Evolutionary conservation across 371 early-diverging fungal genomes (phyloP).

Genomic region (Nematocida minor): DNA sequence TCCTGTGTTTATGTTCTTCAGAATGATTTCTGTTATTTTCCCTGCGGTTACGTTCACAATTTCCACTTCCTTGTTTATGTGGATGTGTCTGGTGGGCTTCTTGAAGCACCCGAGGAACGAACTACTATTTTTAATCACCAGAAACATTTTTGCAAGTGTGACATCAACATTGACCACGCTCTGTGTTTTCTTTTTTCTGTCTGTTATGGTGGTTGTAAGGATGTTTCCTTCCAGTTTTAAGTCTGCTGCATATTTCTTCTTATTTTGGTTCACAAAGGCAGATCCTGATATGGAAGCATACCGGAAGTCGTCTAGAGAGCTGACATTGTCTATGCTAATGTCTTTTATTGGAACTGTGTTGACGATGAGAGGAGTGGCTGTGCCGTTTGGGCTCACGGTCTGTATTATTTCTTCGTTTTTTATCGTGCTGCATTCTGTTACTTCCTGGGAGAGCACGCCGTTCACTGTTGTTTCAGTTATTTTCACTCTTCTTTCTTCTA

Average conservation of each 20-base stretch:
- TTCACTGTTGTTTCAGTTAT: background rate
- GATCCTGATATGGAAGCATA: background rate
- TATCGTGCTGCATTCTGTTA: background rate
- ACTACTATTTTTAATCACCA: background rate
- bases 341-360: background rate
- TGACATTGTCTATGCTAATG: background rate
- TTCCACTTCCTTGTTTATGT: slow-evolving; percentile 29
- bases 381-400: background rate
- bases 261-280: background rate
- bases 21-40: background rate
- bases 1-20: slow-evolving; percentile 39
- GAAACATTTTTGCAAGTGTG: slow-evolving; percentile 25
- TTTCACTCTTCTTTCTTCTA: slow-evolving; percentile 28
- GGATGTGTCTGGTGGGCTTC: background rate
- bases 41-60: slow-evolving; percentile 3
- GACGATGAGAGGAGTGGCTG: background rate
- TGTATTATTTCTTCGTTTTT: background rate
- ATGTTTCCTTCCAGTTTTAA: slow-evolving; percentile 5
- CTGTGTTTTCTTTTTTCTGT: slow-evolving; percentile 11
- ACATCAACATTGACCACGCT: background rate
- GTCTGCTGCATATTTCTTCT: background rate
- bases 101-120: slow-evolving; percentile 4
- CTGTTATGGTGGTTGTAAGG: background rate
- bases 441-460: background rate
- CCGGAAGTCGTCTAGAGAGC: slow-evolving; percentile 16